phyloP scores from a whole-genome alignment of 148 eudicot genomes.

The Talinum fruticosum region DNA sequence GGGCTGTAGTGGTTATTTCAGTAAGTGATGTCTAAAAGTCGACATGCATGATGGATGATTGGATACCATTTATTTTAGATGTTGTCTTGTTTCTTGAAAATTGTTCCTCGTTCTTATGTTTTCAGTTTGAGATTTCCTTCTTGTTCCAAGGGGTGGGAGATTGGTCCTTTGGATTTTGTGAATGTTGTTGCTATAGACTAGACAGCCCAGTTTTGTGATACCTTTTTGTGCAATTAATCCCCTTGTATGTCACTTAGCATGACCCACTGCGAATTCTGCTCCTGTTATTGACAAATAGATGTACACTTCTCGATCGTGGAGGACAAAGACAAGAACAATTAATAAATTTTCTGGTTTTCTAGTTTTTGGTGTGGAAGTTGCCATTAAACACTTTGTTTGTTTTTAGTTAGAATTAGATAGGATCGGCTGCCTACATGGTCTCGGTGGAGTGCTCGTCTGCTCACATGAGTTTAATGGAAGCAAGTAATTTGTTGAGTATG shows the following conservation, averaged over 20 bases:
- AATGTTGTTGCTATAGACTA: neutral
- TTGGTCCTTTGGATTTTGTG: neutral
- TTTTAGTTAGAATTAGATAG: no score
- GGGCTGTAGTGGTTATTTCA: neutral
- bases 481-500: neutral
- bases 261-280: no score
- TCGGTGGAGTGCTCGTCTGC: neutral
- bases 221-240: no score
- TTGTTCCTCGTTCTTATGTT: neutral
- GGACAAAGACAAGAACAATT: neutral
- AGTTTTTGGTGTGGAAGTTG: neutral
- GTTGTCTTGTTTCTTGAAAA: neutral
- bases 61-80: neutral
- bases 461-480: neutral
- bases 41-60: neutral
- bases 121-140: neutral
- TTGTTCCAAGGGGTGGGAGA: neutral
- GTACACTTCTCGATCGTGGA: no score
- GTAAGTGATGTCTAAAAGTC: neutral
- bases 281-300: no score
- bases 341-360: neutral
- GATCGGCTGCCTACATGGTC: no score
- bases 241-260: no score
- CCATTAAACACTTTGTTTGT: neutral
- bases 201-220: no score